Evolutionary conservation across 169 alveolate species (phyloP).

Genomic region (Perkinsus olseni): DNA sequence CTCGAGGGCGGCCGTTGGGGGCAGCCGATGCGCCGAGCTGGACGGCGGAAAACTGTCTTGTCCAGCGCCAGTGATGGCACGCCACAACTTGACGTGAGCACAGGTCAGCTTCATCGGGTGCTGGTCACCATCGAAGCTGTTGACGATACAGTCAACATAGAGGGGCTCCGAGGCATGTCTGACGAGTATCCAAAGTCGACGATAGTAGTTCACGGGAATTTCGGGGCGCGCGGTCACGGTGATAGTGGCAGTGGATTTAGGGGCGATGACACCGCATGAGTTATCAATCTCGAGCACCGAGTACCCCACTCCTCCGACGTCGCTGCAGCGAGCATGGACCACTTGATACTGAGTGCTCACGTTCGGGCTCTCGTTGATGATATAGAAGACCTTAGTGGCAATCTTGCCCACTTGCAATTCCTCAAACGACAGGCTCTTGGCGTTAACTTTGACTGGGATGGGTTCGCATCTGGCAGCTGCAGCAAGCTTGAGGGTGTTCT

Average conservation of each 20-base stretch:
- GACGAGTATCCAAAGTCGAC: neutral
- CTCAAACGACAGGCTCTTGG: neutral
- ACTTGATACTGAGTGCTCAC: neutral
- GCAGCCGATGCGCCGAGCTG: neutral
- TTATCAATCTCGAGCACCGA: neutral
- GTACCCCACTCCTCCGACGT: neutral
- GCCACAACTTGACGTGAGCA: neutral
- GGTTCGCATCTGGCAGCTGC: neutral
- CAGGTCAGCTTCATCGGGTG: neutral
- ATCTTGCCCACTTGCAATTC: neutral
- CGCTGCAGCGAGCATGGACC: neutral
- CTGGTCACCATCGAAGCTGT: neutral
- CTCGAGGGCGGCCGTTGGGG: neutral
- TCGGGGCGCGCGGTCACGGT: neutral
- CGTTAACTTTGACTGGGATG: neutral
- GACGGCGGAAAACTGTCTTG: neutral
- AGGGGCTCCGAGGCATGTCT: neutral
- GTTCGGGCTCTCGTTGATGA: neutral
- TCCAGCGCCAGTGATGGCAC: neutral
- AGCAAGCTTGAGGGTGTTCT: neutral
- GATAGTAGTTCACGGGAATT: neutral
- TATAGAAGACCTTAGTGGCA: neutral
- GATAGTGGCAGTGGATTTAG: neutral
- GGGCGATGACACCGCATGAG: neutral
- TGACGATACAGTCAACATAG: neutral